A percentile compares a stretch with the other conserved stretches of the same genome.
Conservation (phyloP, 2,329 filamentous ascomycete genomes). For the Penicillium freii region DNA sequence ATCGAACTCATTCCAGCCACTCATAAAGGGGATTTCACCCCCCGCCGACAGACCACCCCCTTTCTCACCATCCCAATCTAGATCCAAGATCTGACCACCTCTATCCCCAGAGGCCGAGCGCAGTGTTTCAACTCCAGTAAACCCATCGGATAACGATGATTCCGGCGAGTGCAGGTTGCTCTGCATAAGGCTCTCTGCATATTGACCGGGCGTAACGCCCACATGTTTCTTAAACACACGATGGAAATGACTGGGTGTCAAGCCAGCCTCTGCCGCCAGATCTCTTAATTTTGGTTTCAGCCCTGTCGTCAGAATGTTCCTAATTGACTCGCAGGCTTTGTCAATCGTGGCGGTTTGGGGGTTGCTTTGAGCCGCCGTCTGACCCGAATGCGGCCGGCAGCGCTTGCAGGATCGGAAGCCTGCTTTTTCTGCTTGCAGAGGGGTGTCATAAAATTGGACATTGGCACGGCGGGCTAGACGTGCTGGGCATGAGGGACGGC, state of each 20-base stretch:
- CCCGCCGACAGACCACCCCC: conserved; percentile 12
- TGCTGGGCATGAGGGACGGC: conserved; percentile 55
- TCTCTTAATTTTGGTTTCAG: conserved; percentile 44
- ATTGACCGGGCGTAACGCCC: conserved; percentile 51
- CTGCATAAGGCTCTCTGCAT: conserved; percentile 23
- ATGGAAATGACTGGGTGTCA: conserved; percentile 55
- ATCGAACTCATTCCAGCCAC: conserved; percentile 41
- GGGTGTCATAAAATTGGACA: conserved; percentile 54
- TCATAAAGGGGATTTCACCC: conserved; percentile 1
- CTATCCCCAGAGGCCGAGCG: conserved; percentile 1
- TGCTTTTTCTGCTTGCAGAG: conserved; percentile 47
- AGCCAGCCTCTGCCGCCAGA: conserved; percentile 47
- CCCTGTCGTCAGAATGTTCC: conserved; percentile 23
- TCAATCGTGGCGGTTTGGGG: conserved; percentile 34
- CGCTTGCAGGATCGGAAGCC: conserved; percentile 58
- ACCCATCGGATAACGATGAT: background rate
- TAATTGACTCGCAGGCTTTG: conserved; percentile 34
- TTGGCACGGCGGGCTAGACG: conserved; percentile 59
- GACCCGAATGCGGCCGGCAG: conserved; percentile 46
- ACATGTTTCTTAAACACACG: conserved; percentile 54
- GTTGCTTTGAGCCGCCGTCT: conserved; percentile 27
- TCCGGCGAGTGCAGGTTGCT: conserved; percentile 2
- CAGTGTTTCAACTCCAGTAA: conserved; percentile 13
- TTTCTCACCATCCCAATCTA: conserved; percentile 17
- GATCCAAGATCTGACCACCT: conserved; percentile 5